Evolutionary conservation across 2,329 filamentous ascomycete genomes (phyloP).

Genomic region (Didymella pomorum): DNA sequence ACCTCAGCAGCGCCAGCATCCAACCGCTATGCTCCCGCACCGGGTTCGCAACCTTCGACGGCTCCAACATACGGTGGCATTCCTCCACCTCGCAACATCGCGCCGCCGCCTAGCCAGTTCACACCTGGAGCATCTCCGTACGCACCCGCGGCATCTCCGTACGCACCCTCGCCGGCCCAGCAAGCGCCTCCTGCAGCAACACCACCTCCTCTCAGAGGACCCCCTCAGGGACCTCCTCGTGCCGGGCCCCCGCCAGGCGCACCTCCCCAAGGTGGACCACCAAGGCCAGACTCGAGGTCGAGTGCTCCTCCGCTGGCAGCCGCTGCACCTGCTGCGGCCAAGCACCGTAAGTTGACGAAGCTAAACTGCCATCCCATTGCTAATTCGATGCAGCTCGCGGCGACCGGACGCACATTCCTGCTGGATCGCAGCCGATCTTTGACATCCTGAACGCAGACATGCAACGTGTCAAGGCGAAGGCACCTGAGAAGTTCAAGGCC

Average conservation of each 20-base stretch:
- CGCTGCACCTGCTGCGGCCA: conserved; percentile 63
- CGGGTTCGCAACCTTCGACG: conserved; percentile 62
- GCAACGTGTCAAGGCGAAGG: conserved; percentile 84
- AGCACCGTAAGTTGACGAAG: conserved; percentile 67
- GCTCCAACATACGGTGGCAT: conserved; percentile 46
- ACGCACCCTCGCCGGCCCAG: conserved; percentile 48
- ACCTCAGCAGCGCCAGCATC: conserved; percentile 70
- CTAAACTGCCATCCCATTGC: conserved; percentile 15
- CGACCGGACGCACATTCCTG: conserved; percentile 88
- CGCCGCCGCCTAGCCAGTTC: conserved; percentile 53
- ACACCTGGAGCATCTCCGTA: conserved; percentile 46
- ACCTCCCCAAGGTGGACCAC: conserved; percentile 52
- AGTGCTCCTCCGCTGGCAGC: conserved; percentile 60
- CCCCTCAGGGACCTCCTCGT: conserved; percentile 52
- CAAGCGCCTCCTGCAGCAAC: conserved; percentile 50
- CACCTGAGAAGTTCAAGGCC: conserved; percentile 82
- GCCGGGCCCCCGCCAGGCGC: conserved; percentile 46
- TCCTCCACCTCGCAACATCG: conserved; percentile 54
- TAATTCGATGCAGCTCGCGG: conserved; percentile 64
- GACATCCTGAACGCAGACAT: conserved; percentile 85
- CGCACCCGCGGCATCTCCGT: conserved; percentile 45
- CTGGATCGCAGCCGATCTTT: conserved; percentile 76
- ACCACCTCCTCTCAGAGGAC: conserved; percentile 54
- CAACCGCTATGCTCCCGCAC: conserved; percentile 70
- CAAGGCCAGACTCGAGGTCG: conserved; percentile 53